These are phyloP conservation scores for Teratosphaeria epicoccoides DNA, from an alignment of 2,329 filamentous ascomycete species.

Conservation along the genomic window DNA sequence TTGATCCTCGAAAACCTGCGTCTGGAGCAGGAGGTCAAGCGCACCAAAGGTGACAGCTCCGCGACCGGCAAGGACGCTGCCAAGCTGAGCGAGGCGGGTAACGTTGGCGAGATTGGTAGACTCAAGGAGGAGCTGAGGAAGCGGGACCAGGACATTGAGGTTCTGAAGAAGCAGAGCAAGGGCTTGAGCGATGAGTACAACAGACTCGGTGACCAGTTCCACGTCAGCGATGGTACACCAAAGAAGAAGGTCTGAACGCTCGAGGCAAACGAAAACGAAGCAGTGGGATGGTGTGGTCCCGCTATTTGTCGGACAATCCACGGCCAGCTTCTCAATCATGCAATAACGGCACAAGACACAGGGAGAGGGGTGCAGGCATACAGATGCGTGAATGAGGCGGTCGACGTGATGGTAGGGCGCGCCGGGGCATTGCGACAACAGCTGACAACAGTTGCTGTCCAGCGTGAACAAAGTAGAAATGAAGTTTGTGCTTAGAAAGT, in stretches of 20 bases:
- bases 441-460: no score
- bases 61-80: constrained; percentile 51
- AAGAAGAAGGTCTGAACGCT: constrained; percentile 45
- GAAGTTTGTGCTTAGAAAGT: no score
- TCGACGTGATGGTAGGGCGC: no score
- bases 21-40: constrained; percentile 84
- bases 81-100: constrained; percentile 62
- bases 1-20: constrained; percentile 90
- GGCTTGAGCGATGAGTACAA: constrained; percentile 78
- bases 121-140: constrained; percentile 56
- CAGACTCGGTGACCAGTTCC: constrained; percentile 72
- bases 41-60: constrained; percentile 57
- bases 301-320: not conserved
- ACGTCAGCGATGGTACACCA: constrained; percentile 41
- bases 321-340: not conserved
- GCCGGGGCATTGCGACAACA: no score
- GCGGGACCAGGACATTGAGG: constrained; percentile 75
- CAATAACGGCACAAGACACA: not conserved
- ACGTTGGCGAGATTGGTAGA: constrained; percentile 61
- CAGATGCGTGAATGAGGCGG: not conserved
- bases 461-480: no score
- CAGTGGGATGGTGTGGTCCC: not conserved
- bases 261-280: not conserved
- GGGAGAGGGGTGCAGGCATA: not conserved
- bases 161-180: constrained; percentile 83